phyloP scores from a whole-genome alignment of 164 flowering plant genomes.

The Tetracentron sinense region DNA sequence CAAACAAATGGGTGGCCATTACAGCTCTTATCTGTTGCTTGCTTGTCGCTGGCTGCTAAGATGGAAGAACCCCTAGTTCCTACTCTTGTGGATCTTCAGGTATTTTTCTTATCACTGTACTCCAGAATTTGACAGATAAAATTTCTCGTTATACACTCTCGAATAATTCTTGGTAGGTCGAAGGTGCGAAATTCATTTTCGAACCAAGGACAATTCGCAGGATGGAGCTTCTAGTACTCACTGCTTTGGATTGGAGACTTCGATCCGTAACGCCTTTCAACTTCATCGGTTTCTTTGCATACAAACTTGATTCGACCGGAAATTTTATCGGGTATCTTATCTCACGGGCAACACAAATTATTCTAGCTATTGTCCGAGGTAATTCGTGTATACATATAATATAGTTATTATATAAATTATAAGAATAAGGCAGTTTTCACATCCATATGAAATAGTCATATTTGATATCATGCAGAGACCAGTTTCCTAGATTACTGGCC shows the following conservation, averaged over 20 bases:
- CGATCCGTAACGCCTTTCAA: conserved; percentile 69
- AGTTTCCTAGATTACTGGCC: conserved; percentile 72
- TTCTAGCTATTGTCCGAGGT: conserved; percentile 74
- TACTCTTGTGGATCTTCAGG: conserved; percentile 81
- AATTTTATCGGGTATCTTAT: conserved; percentile 39
- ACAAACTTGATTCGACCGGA: conserved; percentile 65
- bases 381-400: conserved; percentile 10
- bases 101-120: conserved; percentile 13
- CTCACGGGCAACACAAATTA: conserved; percentile 62
- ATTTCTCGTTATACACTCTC: too few relatives aligned
- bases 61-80: conserved; percentile 96
- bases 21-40: conserved; percentile 80
- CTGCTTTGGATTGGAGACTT: conserved; percentile 67
- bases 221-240: conserved; percentile 73
- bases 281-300: conserved; percentile 47
- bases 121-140: background rate
- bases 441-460: conserved; percentile 5
- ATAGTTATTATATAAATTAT: background rate
- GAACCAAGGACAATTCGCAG: conserved; percentile 61
- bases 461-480: conserved; percentile 40
- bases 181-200: conserved; percentile 56
- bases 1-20: conserved; percentile 76
- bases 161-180: conserved; percentile 32
- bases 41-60: conserved; percentile 92
- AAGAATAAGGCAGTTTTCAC: background rate